Conservation (phyloP, 305 asterid species). For the Solanum hybrid region DNA sequence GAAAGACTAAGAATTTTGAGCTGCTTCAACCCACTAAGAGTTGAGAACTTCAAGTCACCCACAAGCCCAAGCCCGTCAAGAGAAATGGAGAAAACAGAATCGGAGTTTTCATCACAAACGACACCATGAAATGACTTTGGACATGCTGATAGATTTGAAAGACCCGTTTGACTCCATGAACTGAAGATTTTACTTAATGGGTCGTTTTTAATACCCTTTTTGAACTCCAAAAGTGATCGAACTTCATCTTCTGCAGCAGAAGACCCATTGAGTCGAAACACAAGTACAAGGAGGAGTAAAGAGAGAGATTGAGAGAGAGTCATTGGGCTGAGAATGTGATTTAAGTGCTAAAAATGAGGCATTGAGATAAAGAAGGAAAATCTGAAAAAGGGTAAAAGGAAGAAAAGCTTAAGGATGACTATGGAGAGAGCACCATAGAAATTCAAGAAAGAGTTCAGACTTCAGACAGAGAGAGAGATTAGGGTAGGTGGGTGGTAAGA, state of each 20-base stretch:
- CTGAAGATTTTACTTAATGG: slow-evolving; percentile 40
- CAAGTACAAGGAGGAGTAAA: slow-evolving; percentile 4
- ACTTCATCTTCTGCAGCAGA: slow-evolving; percentile 38
- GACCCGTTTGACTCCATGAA: slow-evolving; percentile 33
- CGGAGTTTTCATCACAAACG: slow-evolving; percentile 30
- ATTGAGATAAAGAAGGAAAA: slow-evolving; percentile 24
- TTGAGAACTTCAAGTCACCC: slow-evolving; percentile 66
- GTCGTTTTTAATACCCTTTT: slow-evolving; percentile 62
- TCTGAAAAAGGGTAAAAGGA: not conserved
- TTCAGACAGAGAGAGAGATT: not conserved
- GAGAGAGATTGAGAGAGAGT: not conserved
- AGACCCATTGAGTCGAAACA: slow-evolving; percentile 16
- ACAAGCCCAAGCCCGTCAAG: slow-evolving; percentile 45
- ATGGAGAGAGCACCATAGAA: not conserved
- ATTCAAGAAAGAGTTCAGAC: slow-evolving; percentile 6
- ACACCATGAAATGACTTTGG: slow-evolving; percentile 57
- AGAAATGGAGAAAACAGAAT: slow-evolving; percentile 37
- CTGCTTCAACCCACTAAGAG: slow-evolving; percentile 38
- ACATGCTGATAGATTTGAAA: slow-evolving; percentile 29
- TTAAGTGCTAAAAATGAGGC: slow-evolving; percentile 31
- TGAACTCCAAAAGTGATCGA: slow-evolving; percentile 72
- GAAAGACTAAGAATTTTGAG: slow-evolving; percentile 57
- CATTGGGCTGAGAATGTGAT: slow-evolving; percentile 6
- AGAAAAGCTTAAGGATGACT: not conserved
- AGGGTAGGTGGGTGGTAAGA: not conserved